phyloP scores from a whole-genome alignment of 2,329 filamentous ascomycete genomes.

The Clonostachys rosea region DNA sequence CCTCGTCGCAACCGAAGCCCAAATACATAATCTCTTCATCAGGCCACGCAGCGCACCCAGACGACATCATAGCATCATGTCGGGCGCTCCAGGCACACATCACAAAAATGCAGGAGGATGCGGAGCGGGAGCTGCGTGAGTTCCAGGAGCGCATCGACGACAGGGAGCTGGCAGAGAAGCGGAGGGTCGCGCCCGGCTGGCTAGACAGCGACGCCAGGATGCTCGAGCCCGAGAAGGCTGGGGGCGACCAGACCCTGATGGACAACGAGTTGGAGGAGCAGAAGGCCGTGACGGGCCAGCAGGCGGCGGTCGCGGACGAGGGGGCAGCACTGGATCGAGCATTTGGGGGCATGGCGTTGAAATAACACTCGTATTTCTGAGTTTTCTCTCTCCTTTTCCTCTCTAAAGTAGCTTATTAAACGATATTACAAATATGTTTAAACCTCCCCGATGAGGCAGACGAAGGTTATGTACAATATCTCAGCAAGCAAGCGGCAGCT shows the following conservation, averaged over 20 bases:
- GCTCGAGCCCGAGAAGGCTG: slow-evolving; percentile 58
- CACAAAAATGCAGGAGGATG: slow-evolving; percentile 61
- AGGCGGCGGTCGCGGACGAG: slow-evolving; percentile 28
- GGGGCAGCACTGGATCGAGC: slow-evolving; percentile 54
- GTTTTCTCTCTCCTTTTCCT: neutral
- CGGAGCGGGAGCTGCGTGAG: slow-evolving; percentile 59
- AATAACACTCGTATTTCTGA: slow-evolving; percentile 7
- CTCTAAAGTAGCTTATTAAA: too few species aligned
- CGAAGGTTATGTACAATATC: too few species aligned
- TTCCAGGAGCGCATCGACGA: slow-evolving; percentile 65
- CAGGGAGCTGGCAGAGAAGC: slow-evolving; percentile 73
- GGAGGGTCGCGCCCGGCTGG: slow-evolving; percentile 76
- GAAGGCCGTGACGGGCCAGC: slow-evolving; percentile 12
- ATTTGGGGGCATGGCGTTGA: slow-evolving; percentile 44
- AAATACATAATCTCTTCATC: slow-evolving; percentile 75
- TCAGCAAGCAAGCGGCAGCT: too few species aligned
- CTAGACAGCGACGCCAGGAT: slow-evolving; percentile 69
- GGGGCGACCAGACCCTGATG: neutral
- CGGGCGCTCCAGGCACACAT: slow-evolving; percentile 74
- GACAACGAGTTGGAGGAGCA: slow-evolving; percentile 12
- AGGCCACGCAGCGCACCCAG: slow-evolving; percentile 79
- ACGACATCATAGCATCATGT: slow-evolving; percentile 81
- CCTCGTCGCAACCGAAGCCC: slow-evolving; percentile 39
- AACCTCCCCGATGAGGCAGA: too few species aligned
- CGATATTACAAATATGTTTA: too few species aligned